Percentiles rank a stretch among this genome's conserved stretches.
phyloP scores from a whole-genome alignment of 2,329 filamentous ascomycete genomes.

The Colletotrichum euphorbiae region DNA sequence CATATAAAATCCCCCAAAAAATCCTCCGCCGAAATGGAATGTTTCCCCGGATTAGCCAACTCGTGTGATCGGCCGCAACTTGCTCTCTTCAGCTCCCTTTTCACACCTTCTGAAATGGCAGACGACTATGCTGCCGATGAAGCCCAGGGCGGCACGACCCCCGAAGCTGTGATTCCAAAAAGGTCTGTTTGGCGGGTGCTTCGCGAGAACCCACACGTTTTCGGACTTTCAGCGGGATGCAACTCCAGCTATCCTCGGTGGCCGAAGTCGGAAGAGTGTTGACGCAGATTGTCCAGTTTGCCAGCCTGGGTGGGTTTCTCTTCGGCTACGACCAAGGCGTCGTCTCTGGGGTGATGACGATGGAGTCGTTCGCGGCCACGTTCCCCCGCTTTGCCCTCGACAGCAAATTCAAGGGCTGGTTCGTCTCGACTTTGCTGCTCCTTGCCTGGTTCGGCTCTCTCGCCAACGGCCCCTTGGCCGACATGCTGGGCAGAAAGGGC shows the following conservation, averaged over 20 bases:
- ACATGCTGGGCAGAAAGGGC: conserved; percentile 49
- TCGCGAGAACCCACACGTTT: conserved; percentile 56
- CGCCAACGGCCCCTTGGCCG: conserved; percentile 53
- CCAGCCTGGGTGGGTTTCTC: conserved; percentile 55
- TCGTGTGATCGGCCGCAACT: conserved; percentile 33
- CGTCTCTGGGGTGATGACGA: conserved; percentile 58
- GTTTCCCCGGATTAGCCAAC: conserved; percentile 38
- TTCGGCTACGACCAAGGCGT: conserved; percentile 65
- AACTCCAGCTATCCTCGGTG: not conserved
- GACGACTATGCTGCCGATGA: conserved; percentile 40
- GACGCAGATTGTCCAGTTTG: conserved; percentile 42
- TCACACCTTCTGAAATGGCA: not conserved
- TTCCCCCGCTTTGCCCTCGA: conserved; percentile 55
- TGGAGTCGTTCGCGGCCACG: conserved; percentile 54
- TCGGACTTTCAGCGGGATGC: conserved; percentile 56
- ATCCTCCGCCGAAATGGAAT: not conserved
- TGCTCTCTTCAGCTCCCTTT: not conserved
- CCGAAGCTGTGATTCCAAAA: conserved; percentile 38
- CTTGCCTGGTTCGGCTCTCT: conserved; percentile 63
- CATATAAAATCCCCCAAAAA: not conserved
- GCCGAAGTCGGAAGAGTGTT: not conserved
- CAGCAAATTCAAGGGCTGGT: conserved; percentile 63
- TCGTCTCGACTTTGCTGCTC: conserved; percentile 61
- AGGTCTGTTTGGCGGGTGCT: conserved; percentile 45
- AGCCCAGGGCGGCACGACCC: not conserved